Evolutionary conservation across 768 basidiomycete genomes (phyloP), one percentile per base, ranked within the genome.

Genomic region (Dictyophora rubrovolvata): DNA sequence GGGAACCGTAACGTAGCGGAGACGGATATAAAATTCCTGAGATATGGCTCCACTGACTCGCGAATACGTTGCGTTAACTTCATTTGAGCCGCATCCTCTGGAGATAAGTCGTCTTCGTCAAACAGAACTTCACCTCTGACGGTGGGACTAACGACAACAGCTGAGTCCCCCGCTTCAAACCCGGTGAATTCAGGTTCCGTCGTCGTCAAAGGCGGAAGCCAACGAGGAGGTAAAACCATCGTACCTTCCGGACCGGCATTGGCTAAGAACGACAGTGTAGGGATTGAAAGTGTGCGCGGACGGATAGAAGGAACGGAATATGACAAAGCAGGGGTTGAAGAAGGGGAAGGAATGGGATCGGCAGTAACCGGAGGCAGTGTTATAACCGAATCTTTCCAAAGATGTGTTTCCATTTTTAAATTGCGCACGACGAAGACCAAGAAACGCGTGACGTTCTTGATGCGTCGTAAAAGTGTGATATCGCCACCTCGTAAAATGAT

Each of bases 391-490:
- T 93, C 89, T 69, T 88, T 91, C 91, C 90, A 92, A n/a, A 93
- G 76, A 66, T 89, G 88, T 0, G 89, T 91, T 74, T 99, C 95
- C 67, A 96, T 78, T 67, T 94, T 93, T 68, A 96, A 73, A 68
- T 94, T 95, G 63, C 93, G 86, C 22, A 93, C 93, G 59, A 93
- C 87, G 71, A 96, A 89, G 1, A 86, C 85, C 69, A 98, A 79
- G 73, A 97, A 95, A 28, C 91, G 79, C 14, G 93, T 90, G 55
- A 98, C 88, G 67, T 87, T 87, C 77, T 99, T 99, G 68, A 98
- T 80, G 56, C 86, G 85, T 54, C 80, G 79, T 56, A 99, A 73
- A 0, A 83, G 89, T 42, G 87, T 86, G 57, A 86, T 77, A 66
- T 94, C 82, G 3, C 83, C 93, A 10, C 96, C 96, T 48, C 96